phyloP scores from a whole-genome alignment of 176 grass and related monocot species.

The Zoysia japonica region DNA sequence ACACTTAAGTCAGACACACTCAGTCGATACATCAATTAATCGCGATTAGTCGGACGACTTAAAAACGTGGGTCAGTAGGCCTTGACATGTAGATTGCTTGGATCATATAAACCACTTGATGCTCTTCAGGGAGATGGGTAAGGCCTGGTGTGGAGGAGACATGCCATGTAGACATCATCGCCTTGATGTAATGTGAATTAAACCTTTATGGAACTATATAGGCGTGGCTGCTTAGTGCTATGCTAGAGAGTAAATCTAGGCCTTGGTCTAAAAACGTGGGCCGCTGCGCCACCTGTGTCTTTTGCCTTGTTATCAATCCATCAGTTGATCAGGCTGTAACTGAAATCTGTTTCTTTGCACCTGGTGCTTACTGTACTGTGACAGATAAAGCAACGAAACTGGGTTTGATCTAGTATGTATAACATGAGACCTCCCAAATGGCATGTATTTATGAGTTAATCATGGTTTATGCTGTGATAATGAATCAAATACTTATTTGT shows the following conservation, averaged over 20 bases:
- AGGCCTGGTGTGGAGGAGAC: constrained; percentile 20
- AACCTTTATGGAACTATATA: neutral
- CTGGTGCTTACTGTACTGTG: constrained; percentile 25
- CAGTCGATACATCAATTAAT: too few species aligned
- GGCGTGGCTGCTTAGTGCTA: neutral
- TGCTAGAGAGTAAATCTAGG: constrained; percentile 27
- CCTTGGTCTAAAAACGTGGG: constrained; percentile 26
- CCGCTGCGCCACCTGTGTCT: constrained; percentile 4
- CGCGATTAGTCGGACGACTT: too few species aligned
- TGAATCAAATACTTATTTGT: neutral
- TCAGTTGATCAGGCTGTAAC: constrained; percentile 43
- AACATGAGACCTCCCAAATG: neutral
- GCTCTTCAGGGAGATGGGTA: constrained; percentile 20
- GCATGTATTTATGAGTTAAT: neutral
- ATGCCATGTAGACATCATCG: neutral
- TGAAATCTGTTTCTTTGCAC: constrained; percentile 21
- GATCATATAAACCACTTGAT: constrained; percentile 8
- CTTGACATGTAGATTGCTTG: constrained; percentile 10
- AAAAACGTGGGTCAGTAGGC: neutral
- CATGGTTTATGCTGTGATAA: neutral
- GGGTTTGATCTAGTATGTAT: neutral
- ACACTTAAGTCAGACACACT: too few species aligned
- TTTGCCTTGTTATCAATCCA: constrained; percentile 36
- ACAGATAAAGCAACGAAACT: constrained; percentile 10
- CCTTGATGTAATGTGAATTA: constrained; percentile 44